A percentile compares a stretch with the other conserved stretches of the same genome.
These are phyloP conservation scores for Macrocystidia cucumis DNA, from an alignment of 1,284 basidiomycete genomes.

Conservation along the genomic window DNA sequence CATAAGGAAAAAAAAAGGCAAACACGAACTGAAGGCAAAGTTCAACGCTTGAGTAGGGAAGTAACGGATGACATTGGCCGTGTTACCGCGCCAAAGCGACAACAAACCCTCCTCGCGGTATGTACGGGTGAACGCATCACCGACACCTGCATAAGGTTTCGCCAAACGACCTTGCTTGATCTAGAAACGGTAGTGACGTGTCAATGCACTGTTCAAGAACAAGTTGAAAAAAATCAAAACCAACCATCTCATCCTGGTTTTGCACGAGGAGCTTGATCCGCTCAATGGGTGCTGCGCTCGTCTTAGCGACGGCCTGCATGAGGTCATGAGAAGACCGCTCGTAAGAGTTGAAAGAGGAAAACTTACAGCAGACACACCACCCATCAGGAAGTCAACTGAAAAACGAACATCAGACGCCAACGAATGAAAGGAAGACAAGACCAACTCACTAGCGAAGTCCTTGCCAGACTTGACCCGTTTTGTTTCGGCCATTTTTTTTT, in stretches of 20 bases:
- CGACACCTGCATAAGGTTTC: constrained; percentile 89
- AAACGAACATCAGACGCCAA: constrained; percentile 10
- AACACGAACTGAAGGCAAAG: constrained; percentile 84
- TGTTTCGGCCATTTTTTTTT: constrained; percentile 71
- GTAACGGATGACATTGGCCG: constrained; percentile 97
- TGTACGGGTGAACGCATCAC: constrained; percentile 84
- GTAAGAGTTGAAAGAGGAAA: constrained; percentile 12
- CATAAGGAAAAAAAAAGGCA: not conserved
- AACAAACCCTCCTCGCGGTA: constrained; percentile 88
- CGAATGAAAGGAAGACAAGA: constrained; percentile 6
- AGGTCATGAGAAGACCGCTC: constrained; percentile 12
- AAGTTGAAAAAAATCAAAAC: constrained; percentile 13
- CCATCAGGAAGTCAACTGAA: constrained; percentile 92
- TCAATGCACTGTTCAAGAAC: constrained; percentile 16
- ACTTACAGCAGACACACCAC: constrained; percentile 84
- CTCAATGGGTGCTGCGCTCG: constrained; percentile 97
- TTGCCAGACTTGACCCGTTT: constrained; percentile 75
- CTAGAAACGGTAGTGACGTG: constrained; percentile 35
- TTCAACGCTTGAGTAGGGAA: constrained; percentile 96
- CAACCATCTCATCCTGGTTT: constrained; percentile 93
- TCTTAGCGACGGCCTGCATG: constrained; percentile 89
- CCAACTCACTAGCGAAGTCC: constrained; percentile 67
- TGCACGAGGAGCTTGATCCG: constrained; percentile 98
- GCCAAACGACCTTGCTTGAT: constrained; percentile 96
- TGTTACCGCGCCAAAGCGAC: constrained; percentile 94